Evolutionary conservation across 352 stramenopile genomes (phyloP), one percentile per base, ranked within the genome.

Genomic region (Phytophthora tubulina): DNA sequence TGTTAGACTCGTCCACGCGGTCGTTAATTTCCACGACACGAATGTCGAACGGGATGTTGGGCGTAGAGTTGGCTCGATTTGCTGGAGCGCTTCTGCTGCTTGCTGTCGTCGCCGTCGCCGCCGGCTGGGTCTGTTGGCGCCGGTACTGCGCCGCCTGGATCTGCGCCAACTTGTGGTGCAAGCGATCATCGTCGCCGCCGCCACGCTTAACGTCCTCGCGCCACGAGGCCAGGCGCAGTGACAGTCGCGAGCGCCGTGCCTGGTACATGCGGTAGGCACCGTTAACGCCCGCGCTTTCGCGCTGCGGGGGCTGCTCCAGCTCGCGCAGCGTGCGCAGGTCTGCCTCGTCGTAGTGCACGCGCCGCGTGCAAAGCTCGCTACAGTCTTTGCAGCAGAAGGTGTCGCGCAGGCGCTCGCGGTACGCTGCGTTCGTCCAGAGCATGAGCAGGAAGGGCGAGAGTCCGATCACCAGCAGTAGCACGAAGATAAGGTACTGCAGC

Each of bases 131-230:
- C 44, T 71, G 76, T 11, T 78, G 70, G 10, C 54, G 57, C n/a
- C 14, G 64, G 41, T 54, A 72, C 31, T 73, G 61, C 42, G 60
- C 70, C 2, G 73, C 70, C 53, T 84, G 76, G n/a, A 89, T 75
- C 57, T 85, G 76, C 32, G 84, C 69, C 32, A 92, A 70, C 59
- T 92, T 90, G 67, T 82, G 68, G 60, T 82, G 73, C 45, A 89
- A 51, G 13, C 74, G 64, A 35, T 89, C 80, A 38, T 82, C 62
- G 21, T 81, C 60, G 4, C 68, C 60, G 41, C 65, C 52, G 56
- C 81, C 67, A 31, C 60, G 73, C 56, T 85, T 84, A 35, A 91
- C 68, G 66, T 93, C 85, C 45, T 93, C 81, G n/a, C 84, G 81
- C 85, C 85, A 93, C 1, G 80, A 81, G 6, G 76, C 80, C 13